A percentile compares a stretch with the other conserved stretches of the same genome.
Evolutionary conservation across 352 stramenopile species (phyloP).

Genomic region (Pythium dissimile): DNA sequence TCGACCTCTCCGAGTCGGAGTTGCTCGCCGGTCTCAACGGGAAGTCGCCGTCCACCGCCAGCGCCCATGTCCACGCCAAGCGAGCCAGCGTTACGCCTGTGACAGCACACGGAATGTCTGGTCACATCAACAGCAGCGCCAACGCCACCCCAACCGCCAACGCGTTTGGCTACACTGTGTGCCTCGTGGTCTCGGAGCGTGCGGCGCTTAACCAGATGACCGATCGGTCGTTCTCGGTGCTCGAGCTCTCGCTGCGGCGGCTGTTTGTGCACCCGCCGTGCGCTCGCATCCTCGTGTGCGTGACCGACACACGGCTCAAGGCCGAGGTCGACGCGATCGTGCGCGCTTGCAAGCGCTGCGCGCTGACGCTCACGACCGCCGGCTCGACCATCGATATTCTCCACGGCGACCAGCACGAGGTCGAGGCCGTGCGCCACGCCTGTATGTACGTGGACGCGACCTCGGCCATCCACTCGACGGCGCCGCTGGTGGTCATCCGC

Average conservation of each 20-base stretch:
- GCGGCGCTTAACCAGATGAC: neutral
- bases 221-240: neutral
- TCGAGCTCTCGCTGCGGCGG: constrained; percentile 9
- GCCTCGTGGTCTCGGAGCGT: constrained; percentile 11
- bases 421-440: constrained; percentile 13
- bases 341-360: neutral
- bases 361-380: neutral
- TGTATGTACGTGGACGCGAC: constrained; percentile 23
- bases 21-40: constrained; percentile 12
- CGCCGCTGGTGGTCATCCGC: constrained; percentile 9
- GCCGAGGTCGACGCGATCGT: constrained; percentile 11
- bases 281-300: constrained; percentile 15
- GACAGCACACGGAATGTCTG: too few relatives aligned
- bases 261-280: constrained; percentile 9
- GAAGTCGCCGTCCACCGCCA: neutral
- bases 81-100: neutral
- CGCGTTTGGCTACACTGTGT: constrained; percentile 1
- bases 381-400: constrained; percentile 12
- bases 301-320: neutral
- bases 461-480: neutral
- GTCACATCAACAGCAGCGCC: too few relatives aligned
- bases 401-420: constrained; percentile 10
- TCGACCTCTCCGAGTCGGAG: constrained; percentile 13
- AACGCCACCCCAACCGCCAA: neutral
- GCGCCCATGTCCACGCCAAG: too few relatives aligned